These are phyloP conservation scores for Colletotrichum scovillei DNA, from an alignment of 2,329 filamentous ascomycete species.

Conservation along the genomic window DNA sequence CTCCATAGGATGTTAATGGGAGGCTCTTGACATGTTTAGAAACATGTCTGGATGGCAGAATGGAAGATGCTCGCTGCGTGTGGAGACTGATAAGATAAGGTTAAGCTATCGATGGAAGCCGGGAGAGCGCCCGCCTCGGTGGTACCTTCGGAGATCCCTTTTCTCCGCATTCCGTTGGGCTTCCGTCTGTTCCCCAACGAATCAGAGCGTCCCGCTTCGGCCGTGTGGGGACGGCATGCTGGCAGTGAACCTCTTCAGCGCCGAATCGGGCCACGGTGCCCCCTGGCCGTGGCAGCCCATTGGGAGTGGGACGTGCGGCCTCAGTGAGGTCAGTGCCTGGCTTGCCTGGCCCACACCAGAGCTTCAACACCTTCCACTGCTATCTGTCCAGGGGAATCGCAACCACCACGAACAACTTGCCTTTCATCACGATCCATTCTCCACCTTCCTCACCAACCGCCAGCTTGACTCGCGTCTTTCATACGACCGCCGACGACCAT, in stretches of 20 bases:
- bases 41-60: no score
- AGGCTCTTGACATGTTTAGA: background rate
- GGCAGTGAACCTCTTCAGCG: slow-evolving; percentile 26
- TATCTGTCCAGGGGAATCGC: slow-evolving; percentile 33
- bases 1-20: background rate
- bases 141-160: slow-evolving; percentile 16
- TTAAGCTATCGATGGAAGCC: background rate
- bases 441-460: background rate
- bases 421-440: background rate
- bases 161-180: slow-evolving; percentile 27
- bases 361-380: slow-evolving; percentile 26
- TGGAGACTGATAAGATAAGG: slow-evolving; percentile 25
- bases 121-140: background rate
- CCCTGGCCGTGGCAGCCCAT: slow-evolving; percentile 20
- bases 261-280: slow-evolving; percentile 22
- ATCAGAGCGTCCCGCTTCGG: background rate
- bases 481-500: background rate
- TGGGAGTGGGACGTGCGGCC: slow-evolving; percentile 21
- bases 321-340: slow-evolving; percentile 28
- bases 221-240: background rate
- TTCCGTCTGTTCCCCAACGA: background rate
- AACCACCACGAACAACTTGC: slow-evolving; percentile 12
- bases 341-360: slow-evolving; percentile 31
- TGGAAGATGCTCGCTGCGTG: background rate
- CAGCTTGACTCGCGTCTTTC: background rate